These are phyloP conservation scores for Phytophthora citricola DNA, from an alignment of 352 stramenopile genomes.

Conservation along the genomic window DNA sequence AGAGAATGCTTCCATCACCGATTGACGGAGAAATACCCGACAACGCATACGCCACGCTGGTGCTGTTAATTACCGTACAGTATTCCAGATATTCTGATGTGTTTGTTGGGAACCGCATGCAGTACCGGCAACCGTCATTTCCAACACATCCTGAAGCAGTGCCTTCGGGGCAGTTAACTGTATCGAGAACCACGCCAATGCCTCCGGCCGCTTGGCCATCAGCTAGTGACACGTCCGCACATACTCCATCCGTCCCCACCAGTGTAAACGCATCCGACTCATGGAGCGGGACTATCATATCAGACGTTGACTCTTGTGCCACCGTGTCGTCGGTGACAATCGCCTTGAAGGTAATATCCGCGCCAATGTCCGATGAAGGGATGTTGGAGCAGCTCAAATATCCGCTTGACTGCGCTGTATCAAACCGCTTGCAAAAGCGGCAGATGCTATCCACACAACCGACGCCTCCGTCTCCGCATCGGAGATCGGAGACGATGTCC, in stretches of 20 bases:
- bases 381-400: conserved; percentile 35
- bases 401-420: conserved; percentile 31
- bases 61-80: conserved; percentile 27
- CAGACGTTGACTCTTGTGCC: neutral
- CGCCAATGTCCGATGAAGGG: conserved; percentile 16
- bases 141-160: conserved; percentile 35
- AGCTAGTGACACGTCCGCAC: conserved; percentile 25
- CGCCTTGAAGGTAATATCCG: conserved; percentile 35
- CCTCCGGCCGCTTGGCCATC: conserved; percentile 38
- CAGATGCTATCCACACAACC: conserved; percentile 38
- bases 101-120: conserved; percentile 37
- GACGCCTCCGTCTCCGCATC: conserved; percentile 40
- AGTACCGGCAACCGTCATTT: conserved; percentile 35
- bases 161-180: conserved; percentile 30
- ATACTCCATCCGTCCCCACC: conserved; percentile 7
- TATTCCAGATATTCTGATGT: conserved; percentile 36
- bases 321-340: conserved; percentile 24
- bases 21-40: conserved; percentile 5
- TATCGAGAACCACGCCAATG: conserved; percentile 38
- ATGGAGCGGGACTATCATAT: conserved; percentile 14
- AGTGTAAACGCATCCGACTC: conserved; percentile 10
- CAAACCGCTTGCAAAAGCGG: conserved; percentile 37
- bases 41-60: conserved; percentile 17
- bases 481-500: conserved; percentile 38
- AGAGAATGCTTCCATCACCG: conserved; percentile 7